Conservation (phyloP, 23 red algal genomes). For the Gracilariopsis chorda region DNA sequence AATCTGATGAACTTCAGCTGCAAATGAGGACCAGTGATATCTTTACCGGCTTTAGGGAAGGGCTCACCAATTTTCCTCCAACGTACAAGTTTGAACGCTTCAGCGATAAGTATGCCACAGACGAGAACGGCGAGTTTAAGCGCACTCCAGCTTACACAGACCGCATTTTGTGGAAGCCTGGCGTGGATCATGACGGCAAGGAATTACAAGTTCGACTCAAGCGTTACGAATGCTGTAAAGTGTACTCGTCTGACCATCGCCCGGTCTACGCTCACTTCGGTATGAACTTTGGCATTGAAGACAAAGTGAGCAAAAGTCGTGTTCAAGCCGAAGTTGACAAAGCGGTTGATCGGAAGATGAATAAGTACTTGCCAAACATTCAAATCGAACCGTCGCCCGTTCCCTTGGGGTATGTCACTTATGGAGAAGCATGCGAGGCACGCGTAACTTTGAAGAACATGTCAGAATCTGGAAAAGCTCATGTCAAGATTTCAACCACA, state of each 20-base stretch:
- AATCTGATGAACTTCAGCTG: slow-evolving; percentile 74
- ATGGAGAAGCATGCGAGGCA: background rate
- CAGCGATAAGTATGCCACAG: slow-evolving; percentile 66
- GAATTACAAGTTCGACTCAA: background rate
- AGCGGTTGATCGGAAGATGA: background rate
- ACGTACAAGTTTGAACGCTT: slow-evolving; percentile 89
- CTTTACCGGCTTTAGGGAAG: slow-evolving; percentile 88
- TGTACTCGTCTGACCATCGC: slow-evolving; percentile 90
- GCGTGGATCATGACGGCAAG: background rate
- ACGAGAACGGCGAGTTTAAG: slow-evolving; percentile 64
- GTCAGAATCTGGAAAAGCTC: background rate
- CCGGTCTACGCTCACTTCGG: slow-evolving; percentile 76
- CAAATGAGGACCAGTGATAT: slow-evolving; percentile 45
- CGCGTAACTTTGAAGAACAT: slow-evolving; percentile 16
- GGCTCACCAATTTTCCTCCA: slow-evolving; percentile 76
- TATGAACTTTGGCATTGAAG: slow-evolving; percentile 49
- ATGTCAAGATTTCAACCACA: background rate
- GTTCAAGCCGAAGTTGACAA: background rate
- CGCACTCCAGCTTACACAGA: slow-evolving; percentile 92
- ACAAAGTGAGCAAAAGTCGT: background rate
- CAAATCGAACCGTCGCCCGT: slow-evolving; percentile 18
- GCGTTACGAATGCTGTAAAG: slow-evolving; percentile 45
- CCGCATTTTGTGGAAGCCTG: slow-evolving; percentile 71
- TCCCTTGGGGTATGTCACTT: slow-evolving; percentile 14
- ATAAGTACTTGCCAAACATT: background rate